A percentile compares a stretch with the other conserved stretches of the same genome.
These are phyloP conservation scores for Yamadazyma membranifaciens DNA, from an alignment of 1,139 yeast genomes.

Conservation along the genomic window DNA sequence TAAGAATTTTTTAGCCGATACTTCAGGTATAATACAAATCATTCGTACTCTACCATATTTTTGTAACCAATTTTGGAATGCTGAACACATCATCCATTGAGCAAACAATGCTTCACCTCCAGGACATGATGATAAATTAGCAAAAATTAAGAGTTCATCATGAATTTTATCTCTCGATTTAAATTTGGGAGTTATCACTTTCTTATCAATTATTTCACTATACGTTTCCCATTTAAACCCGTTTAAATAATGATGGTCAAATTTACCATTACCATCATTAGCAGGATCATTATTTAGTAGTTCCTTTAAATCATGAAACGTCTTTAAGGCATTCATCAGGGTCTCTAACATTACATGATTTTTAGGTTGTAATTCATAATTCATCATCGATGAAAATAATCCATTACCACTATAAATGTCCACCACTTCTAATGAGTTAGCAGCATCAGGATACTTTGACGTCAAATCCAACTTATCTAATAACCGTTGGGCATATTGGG, in stretches of 20 bases:
- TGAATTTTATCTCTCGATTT: slow-evolving; percentile 51
- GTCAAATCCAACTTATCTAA: slow-evolving; percentile 43
- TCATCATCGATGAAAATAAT: slow-evolving; percentile 51
- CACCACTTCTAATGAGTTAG: slow-evolving; percentile 50
- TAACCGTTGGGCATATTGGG: slow-evolving; percentile 33
- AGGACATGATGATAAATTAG: slow-evolving; percentile 49
- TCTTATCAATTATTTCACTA: slow-evolving; percentile 38
- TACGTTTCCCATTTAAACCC: slow-evolving; percentile 72
- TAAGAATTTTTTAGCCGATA: slow-evolving; percentile 60
- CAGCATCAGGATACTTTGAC: slow-evolving; percentile 37
- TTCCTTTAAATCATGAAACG: background rate
- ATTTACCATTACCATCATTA: slow-evolving; percentile 26
- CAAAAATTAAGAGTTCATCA: slow-evolving; percentile 61
- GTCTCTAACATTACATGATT: slow-evolving; percentile 61
- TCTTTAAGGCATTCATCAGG: background rate
- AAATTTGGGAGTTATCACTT: slow-evolving; percentile 36
- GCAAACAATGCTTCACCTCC: slow-evolving; percentile 69
- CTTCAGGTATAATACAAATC: slow-evolving; percentile 60
- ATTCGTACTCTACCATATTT: slow-evolving; percentile 71
- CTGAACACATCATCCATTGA: slow-evolving; percentile 74
- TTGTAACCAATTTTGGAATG: slow-evolving; percentile 73
- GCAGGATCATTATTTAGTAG: slow-evolving; percentile 19
- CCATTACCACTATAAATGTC: slow-evolving; percentile 67
- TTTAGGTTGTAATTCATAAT: slow-evolving; percentile 55
- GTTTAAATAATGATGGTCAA: slow-evolving; percentile 34